These are phyloP conservation scores for Melastoma candidum DNA, from an alignment of 441 rosid genomes.

Conservation along the genomic window DNA sequence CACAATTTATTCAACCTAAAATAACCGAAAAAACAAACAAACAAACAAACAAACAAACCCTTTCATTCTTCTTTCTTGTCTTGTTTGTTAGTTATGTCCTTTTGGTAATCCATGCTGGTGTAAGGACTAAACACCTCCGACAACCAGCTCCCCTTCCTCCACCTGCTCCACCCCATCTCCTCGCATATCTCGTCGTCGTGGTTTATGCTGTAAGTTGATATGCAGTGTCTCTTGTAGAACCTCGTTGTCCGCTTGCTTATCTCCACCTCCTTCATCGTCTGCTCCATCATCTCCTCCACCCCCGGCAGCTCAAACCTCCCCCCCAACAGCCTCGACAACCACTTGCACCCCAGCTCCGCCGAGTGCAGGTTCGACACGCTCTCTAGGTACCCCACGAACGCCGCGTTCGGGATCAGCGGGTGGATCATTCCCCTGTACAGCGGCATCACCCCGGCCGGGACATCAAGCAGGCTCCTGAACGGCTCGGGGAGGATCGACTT, in stretches of 20 bases:
- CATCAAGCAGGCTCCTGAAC: conserved; percentile 8
- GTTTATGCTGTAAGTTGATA: conserved; percentile 78
- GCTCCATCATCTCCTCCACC: conserved; percentile 33
- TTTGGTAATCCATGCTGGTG: conserved; percentile 45
- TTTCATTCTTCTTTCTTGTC: no score
- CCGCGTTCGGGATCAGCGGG: no score
- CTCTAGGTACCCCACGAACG: no score
- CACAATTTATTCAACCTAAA: no score
- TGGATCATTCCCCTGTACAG: conserved; percentile 11
- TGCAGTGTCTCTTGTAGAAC: conserved; percentile 75
- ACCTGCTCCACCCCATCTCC: conserved; percentile 72
- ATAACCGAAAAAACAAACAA: no score
- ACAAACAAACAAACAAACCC: no score
- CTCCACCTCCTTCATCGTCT: conserved; percentile 41
- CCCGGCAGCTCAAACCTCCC: no score
- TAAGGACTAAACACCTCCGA: conserved; percentile 79
- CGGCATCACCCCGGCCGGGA: conserved; percentile 16
- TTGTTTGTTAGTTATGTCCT: no score
- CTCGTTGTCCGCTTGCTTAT: conserved; percentile 52
- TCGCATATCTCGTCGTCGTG: conserved; percentile 72
- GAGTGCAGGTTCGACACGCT: no score
- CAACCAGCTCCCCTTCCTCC: conserved; percentile 57
- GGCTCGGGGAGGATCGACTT: conserved; percentile 15
- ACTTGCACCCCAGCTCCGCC: no score
- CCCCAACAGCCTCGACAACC: no score